phyloP scores from a whole-genome alignment of 345 rosid species.

The Rhizophora apiculata region DNA sequence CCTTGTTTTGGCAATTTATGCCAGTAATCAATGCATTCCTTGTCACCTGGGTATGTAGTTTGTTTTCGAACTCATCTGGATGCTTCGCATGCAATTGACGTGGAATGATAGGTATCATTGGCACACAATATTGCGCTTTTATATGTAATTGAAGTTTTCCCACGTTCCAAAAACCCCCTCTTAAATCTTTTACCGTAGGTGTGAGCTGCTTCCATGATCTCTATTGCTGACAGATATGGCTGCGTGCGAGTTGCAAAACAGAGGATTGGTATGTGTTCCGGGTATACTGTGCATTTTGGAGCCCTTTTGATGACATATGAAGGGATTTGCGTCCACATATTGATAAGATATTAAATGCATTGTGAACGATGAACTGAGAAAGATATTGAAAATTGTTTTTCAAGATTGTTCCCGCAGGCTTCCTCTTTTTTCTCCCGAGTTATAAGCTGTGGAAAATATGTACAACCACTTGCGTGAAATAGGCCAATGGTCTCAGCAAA shows the following conservation, averaged over 20 bases:
- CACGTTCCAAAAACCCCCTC: slow-evolving; percentile 8
- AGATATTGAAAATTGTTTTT: slow-evolving; percentile 57
- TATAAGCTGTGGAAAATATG: slow-evolving; percentile 89
- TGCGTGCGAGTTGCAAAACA: slow-evolving; percentile 85
- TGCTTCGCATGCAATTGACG: slow-evolving; percentile 92
- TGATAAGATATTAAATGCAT: not conserved
- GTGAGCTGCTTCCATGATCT: slow-evolving; percentile 66
- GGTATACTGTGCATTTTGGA: slow-evolving; percentile 37
- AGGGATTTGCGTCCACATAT: slow-evolving; percentile 15
- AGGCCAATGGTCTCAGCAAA: slow-evolving; percentile 73
- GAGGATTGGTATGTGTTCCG: slow-evolving; percentile 74
- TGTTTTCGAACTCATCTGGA: slow-evolving; percentile 87
- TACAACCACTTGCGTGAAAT: slow-evolving; percentile 81
- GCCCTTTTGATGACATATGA: slow-evolving; percentile 15
- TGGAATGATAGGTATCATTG: slow-evolving; percentile 62
- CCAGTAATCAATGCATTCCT: slow-evolving; percentile 49
- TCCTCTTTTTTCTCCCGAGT: slow-evolving; percentile 91
- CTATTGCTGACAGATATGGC: slow-evolving; percentile 63
- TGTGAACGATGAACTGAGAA: slow-evolving; percentile 80
- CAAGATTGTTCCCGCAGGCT: slow-evolving; percentile 75
- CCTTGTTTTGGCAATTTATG: slow-evolving; percentile 10
- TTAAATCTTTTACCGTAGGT: slow-evolving; percentile 47
- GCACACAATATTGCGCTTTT: no score
- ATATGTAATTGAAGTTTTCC: not conserved
- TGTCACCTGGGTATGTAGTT: slow-evolving; percentile 88